These are phyloP conservation scores for Letharia columbiana DNA, from an alignment of 495 filamentous ascomycete genomes.

Conservation along the genomic window DNA sequence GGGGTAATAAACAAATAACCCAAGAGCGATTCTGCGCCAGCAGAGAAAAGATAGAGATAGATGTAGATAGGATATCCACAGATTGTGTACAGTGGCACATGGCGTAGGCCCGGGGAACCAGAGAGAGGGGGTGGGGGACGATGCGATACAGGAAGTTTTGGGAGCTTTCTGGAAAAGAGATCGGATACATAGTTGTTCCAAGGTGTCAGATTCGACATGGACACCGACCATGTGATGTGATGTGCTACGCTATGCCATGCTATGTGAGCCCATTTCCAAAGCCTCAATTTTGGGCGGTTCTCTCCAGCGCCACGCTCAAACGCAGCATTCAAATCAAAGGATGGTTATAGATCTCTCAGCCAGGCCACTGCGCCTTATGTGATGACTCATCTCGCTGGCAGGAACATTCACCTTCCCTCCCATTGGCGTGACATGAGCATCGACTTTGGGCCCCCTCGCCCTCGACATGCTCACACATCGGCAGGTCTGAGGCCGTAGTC, in stretches of 20 bases:
- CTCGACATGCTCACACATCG: conserved; percentile 16
- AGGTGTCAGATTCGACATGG: too few species aligned
- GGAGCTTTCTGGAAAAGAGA: too few species aligned
- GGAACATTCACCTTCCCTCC: background rate
- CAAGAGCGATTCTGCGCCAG: too few species aligned
- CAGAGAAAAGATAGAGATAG: too few species aligned
- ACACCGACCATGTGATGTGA: background rate
- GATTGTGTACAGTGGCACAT: too few species aligned
- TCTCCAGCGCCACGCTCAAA: conserved; percentile 15
- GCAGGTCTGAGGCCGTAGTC: background rate
- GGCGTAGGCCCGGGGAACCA: too few species aligned
- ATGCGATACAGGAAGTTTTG: too few species aligned
- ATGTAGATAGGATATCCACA: too few species aligned
- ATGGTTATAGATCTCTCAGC: background rate
- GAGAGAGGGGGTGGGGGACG: too few species aligned
- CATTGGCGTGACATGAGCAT: background rate
- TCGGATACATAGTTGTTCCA: too few species aligned
- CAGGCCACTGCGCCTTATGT: background rate
- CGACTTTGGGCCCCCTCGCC: conserved; percentile 1
- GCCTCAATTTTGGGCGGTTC: background rate
- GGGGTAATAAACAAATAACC: too few species aligned
- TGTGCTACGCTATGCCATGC: background rate
- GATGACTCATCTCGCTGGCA: background rate
- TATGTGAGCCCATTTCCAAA: background rate
- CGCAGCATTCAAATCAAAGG: conserved; percentile 1